Evolutionary conservation across 2,329 filamentous ascomycete species (phyloP), one percentile per base, ranked within the genome.

Genomic region (Colletotrichum viniferum): DNA sequence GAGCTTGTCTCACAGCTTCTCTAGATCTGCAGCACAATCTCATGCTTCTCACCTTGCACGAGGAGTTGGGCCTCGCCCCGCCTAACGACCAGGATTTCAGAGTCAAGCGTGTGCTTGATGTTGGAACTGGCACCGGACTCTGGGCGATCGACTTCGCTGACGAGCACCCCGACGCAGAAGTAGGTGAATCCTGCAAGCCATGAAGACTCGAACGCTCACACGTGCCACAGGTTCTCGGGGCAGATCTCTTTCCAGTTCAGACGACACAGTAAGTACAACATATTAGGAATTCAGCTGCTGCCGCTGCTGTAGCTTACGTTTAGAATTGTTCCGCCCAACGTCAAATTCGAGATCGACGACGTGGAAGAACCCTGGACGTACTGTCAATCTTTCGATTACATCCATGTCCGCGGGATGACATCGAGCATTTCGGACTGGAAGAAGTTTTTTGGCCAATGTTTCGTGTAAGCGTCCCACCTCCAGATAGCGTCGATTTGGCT

Each of bases 331-430:
- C 89, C 89, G 6, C 86, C 88, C 26, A 92, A 91, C 78, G 85
- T 90, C 65, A 84, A 83, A 26, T 92, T 92, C 79, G 82, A 90
- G 66, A 84, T 91, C 43, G 89, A 91, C 77, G 90, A 92, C 77
- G 82, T 87, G 32, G 88, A 90, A 77, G 86, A 89, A 71, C 83
- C 87, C 1, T 92, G 90, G 90, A 81, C 87, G 5, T 82, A 77
- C 26, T 86, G 86, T 73, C 78, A 84, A 3, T 82, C 87, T 66
- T 92, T 91, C 79, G 89, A 91, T 81, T 89, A 87, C 78, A 87
- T 92, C 71, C 89, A 91, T 79, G 82, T 84, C 43, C 86, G 90
- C 28, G 85, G 87, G 65, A 86, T 92, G 81, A 84, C 86, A 3
- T 86, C 86, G n/a, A 87, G 87, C 73, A 87, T 92, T 69, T 80